These are phyloP conservation scores for Pouteria campechiana DNA, from an alignment of 179 eudicot species.

Conservation along the genomic window DNA sequence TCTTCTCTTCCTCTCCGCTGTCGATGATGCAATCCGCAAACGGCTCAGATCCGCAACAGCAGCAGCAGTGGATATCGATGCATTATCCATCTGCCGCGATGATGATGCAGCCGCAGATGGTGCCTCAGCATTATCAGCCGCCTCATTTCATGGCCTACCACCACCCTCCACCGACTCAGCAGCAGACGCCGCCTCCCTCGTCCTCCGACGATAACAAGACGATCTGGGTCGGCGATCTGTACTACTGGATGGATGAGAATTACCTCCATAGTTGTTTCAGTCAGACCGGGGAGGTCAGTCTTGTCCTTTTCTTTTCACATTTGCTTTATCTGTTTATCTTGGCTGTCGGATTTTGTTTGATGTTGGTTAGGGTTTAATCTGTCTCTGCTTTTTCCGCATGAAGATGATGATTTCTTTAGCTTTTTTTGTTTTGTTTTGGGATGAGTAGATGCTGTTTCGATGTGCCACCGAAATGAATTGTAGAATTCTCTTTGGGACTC, in stretches of 20 bases:
- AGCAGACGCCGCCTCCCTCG: constrained; percentile 10
- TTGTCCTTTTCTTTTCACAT: not conserved
- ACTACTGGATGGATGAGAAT: constrained; percentile 96
- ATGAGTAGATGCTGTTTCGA: too few species aligned
- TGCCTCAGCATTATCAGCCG: constrained; percentile 41
- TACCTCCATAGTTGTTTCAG: constrained; percentile 70
- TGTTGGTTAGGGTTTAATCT: too few species aligned
- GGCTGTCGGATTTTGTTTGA: too few species aligned
- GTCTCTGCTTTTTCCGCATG: too few species aligned
- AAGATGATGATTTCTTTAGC: too few species aligned
- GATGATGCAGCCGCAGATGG: constrained; percentile 85
- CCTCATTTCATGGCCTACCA: constrained; percentile 53
- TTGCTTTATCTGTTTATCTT: not conserved
- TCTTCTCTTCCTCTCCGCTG: too few species aligned
- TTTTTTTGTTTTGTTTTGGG: too few species aligned
- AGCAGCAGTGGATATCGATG: constrained; percentile 51
- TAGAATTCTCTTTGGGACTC: too few species aligned
- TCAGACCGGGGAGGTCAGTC: constrained; percentile 60
- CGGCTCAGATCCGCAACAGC: constrained; percentile 22
- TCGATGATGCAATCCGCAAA: too few species aligned
- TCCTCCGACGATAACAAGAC: constrained; percentile 65
- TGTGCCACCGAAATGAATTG: too few species aligned
- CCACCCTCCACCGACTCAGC: constrained; percentile 22
- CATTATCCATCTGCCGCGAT: constrained; percentile 76
- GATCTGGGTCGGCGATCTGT: constrained; percentile 91